Evolutionary conservation across 140 eudicot genomes (phyloP).

Genomic region (Stevia rebaudiana): DNA sequence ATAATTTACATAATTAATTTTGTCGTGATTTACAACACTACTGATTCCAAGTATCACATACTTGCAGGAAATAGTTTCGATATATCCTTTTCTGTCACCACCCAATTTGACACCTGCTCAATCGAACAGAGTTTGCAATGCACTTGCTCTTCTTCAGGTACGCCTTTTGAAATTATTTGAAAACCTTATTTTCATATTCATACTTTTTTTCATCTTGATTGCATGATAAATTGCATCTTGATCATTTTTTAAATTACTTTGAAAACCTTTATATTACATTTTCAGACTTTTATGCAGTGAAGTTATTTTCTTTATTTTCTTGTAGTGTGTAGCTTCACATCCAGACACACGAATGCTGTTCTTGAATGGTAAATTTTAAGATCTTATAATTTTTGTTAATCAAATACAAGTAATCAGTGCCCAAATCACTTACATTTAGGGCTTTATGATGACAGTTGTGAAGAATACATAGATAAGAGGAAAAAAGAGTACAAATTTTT

Average conservation of each 20-base stretch:
- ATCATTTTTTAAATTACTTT: neutral
- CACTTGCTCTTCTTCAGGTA: constrained; percentile 96
- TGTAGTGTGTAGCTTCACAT: constrained; percentile 97
- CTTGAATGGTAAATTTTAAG: constrained; percentile 59
- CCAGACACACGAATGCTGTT: constrained; percentile 91
- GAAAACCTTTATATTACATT: neutral
- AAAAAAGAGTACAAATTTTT: neutral
- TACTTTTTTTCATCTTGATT: constrained; percentile 2
- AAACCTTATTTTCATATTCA: neutral
- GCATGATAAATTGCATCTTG: neutral
- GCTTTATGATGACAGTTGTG: neutral
- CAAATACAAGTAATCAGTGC: neutral
- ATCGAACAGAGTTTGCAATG: constrained; percentile 94
- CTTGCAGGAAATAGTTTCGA: constrained; percentile 92
- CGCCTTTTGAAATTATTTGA: neutral
- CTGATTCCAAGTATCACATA: constrained; percentile 9
- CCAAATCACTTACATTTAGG: neutral
- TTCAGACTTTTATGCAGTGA: neutral
- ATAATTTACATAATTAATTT: neutral
- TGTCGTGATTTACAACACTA: neutral
- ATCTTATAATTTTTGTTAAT: neutral
- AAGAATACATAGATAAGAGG: neutral
- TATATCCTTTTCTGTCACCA: constrained; percentile 83
- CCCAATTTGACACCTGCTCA: constrained; percentile 87
- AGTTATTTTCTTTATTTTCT: neutral